Evolutionary conservation across 805 yeast genomes (phyloP).

Genomic region (Cyberlindnera mrakii): DNA sequence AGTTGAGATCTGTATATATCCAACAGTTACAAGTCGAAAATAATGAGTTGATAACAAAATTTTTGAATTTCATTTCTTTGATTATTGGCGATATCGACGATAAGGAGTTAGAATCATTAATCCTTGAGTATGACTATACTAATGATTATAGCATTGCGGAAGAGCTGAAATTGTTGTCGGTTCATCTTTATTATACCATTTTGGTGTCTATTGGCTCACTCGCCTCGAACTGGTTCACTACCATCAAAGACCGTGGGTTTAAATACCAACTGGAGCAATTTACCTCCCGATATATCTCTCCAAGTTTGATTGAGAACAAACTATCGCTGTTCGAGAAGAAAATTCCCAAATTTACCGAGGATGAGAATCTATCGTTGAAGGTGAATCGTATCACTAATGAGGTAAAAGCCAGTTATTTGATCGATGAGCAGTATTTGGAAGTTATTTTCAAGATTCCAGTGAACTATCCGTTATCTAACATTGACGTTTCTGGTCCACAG

Average conservation of each 20-base stretch:
- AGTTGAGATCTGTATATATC: constrained; percentile 55
- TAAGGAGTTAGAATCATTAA: constrained; percentile 16
- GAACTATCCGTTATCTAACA: constrained; percentile 71
- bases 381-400: constrained; percentile 59
- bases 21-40: constrained; percentile 42
- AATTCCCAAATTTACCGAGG: constrained; percentile 27
- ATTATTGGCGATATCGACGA: constrained; percentile 37
- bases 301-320: constrained; percentile 53
- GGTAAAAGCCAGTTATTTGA: constrained; percentile 63
- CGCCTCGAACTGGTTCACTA: constrained; percentile 64
- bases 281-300: constrained; percentile 56
- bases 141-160: constrained; percentile 7
- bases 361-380: constrained; percentile 45
- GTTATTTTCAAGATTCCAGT: constrained; percentile 68
- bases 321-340: constrained; percentile 43
- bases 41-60: constrained; percentile 36
- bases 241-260: constrained; percentile 60
- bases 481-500: constrained; percentile 69
- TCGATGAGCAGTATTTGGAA: constrained; percentile 85
- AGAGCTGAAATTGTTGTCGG: constrained; percentile 33
- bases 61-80: constrained; percentile 50
- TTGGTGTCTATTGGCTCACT: constrained; percentile 49
- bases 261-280: constrained; percentile 58
- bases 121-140: constrained; percentile 17
- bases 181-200: constrained; percentile 46